Evolutionary conservation across 169 alveolate species (phyloP), one percentile per base, ranked within the genome.

Genomic region (Toxoplasma gondii): DNA sequence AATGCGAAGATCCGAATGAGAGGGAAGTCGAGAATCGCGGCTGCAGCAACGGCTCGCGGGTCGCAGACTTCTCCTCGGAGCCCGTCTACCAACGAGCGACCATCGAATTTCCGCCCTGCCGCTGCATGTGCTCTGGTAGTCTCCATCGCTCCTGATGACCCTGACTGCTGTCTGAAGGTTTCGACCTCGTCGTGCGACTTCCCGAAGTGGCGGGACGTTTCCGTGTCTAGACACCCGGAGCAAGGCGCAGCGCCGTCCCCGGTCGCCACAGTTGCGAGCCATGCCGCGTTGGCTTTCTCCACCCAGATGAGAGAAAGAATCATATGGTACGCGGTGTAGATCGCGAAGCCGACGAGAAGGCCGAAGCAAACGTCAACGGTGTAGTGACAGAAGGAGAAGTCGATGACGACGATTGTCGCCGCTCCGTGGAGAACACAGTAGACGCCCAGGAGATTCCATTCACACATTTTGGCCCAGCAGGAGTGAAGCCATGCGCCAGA

Each of bases 281-380:
- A 49, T 4, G 58, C 58, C 58, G 12, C 7, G n/a, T 64, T 31
- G 31, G n/a, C 41, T 31, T 24, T 82, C 34, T 38, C 90, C 41
- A 38, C 90, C 90, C 90, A 82, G 41, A 82, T 0, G 31, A 82
- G 90, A 82, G 69, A 82, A 5, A 82, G 69, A 39, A 82, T 82
- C 90, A 82, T 82, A 67, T 82, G 90, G 36, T 82, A 82, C 34
- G 67, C n/a, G 12, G 90, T 41, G 64, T 31, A 82, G n/a, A 38
- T 24, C 9, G 69, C 90, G 34, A 82, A 82, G 4, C n/a, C 29
- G 36, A 82, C 53, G 38, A 82, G 54, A 27, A 82, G 31, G 34
- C 90, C 90, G 64, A 82, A 82, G 67, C n/a, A 39, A 67, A 82
- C 41, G 64, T 82, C 90, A 0, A 82, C 90, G 17, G 90, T 82